Base-by-base conservation (phyloP, 1,284 basidiomycete species). In the Microbotryum saponariae region DNA sequence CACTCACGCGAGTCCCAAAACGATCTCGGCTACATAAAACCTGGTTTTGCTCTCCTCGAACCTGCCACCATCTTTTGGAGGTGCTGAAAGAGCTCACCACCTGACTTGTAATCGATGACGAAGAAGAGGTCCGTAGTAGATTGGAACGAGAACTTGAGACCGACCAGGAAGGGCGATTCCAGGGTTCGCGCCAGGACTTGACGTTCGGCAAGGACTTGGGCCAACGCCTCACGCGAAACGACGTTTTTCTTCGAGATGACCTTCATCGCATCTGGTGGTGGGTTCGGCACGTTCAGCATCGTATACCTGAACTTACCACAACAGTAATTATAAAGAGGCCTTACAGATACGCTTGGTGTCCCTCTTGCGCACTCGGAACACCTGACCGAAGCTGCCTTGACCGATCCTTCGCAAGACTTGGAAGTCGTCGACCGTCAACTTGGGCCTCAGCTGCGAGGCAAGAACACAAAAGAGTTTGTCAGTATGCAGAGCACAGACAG, bases 31-130 rank as follows among this genome's bases (percentile, higher is more conserved):
- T 16, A 73, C 62, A 56, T 74, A 74, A 59, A 74, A 74, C 12
- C 67, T 51, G 1, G 72, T 73, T 44, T 72, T 60, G 46, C 65
- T 66, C 61, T 74, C 73, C 44, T 69, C 66, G 63, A 73, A 72
- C 18, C 69, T 42, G 3, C 74, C 70, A 18, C 74, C 74, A 31
- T 74, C 73, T 6, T 71, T 59, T 75, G 74, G 5, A 75, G 60
- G 47, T 75, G 73, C 53, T 66, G 69, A 58, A 75, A 78, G 42
- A 78, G 70, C 69, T 78, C 77, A 21, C 77, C 77, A 25, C 77
- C 77, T 14, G 72, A 72, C 66, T 78, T 78, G 72, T 77, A 77
- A 65, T 78, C 77, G 42, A 76, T 77, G 20, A 77, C 73, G 62
- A 78, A 74, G 69, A 76, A 77, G 44, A 68, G 57, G 48, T 62